Evolutionary conservation across 768 basidiomycete genomes (phyloP).

Genomic region (Termitomyces sp.): DNA sequence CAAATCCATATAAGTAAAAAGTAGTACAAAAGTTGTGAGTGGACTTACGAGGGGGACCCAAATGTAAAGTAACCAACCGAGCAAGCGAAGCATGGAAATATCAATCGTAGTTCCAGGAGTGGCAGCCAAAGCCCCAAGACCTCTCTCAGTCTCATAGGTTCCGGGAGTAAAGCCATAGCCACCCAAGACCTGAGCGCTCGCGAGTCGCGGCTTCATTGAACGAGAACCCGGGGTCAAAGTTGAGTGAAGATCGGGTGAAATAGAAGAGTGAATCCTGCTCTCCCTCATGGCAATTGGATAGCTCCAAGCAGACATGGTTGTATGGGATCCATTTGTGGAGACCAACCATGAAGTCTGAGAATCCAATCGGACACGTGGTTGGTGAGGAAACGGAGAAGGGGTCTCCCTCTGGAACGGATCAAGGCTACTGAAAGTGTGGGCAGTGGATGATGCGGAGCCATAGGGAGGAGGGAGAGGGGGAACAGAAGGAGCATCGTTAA

Average conservation of each 20-base stretch:
- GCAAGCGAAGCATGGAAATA: slow-evolving; percentile 46
- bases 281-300: slow-evolving; percentile 48
- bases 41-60: slow-evolving; percentile 65
- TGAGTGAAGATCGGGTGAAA: slow-evolving; percentile 37
- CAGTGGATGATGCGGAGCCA: slow-evolving; percentile 39
- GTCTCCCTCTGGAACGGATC: slow-evolving; percentile 62
- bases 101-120: slow-evolving; percentile 44
- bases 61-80: slow-evolving; percentile 62
- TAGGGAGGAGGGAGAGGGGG: slow-evolving; percentile 64
- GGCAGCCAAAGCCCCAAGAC: slow-evolving; percentile 38
- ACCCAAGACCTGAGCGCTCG: slow-evolving; percentile 58
- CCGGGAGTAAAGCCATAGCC: slow-evolving; percentile 60
- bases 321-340: slow-evolving; percentile 51
- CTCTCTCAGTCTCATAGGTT: slow-evolving; percentile 45
- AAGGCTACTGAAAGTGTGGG: slow-evolving; percentile 35
- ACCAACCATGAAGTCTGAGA: slow-evolving; percentile 76
- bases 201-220: slow-evolving; percentile 47
- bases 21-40: background rate
- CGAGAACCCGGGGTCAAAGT: slow-evolving; percentile 36
- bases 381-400: slow-evolving; percentile 31
- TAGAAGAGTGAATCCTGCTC: slow-evolving; percentile 27
- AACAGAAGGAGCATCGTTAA: slow-evolving; percentile 54
- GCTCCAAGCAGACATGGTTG: slow-evolving; percentile 62
- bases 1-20: slow-evolving; percentile 1
- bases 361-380: slow-evolving; percentile 45